Conservation (phyloP, 2,329 filamentous ascomycete genomes). For the Fusarium redolens region DNA sequence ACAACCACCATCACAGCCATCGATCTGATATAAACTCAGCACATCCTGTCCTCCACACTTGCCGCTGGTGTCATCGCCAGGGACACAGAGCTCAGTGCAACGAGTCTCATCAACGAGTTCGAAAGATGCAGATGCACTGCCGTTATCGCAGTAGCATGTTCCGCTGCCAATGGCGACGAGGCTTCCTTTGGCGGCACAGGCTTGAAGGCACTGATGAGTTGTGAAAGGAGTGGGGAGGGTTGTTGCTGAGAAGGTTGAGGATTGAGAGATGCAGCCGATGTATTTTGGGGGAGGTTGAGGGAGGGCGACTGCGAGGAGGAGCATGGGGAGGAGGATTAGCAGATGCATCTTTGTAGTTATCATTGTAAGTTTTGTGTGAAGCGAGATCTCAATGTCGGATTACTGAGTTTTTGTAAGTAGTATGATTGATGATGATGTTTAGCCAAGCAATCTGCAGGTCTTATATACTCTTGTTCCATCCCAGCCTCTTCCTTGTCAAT, state of each 20-base stretch:
- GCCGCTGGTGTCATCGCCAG: slow-evolving; percentile 25
- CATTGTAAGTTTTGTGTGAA: background rate
- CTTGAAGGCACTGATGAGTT: slow-evolving; percentile 13
- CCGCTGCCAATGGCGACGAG: slow-evolving; percentile 40
- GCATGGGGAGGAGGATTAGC: slow-evolving; percentile 33
- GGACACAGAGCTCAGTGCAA: slow-evolving; percentile 38
- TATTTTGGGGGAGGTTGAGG: slow-evolving; percentile 36
- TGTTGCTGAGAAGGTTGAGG: slow-evolving; percentile 29
- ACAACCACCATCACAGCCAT: background rate
- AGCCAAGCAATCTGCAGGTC: background rate
- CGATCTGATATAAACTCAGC: slow-evolving; percentile 29
- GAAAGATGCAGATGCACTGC: slow-evolving; percentile 1
- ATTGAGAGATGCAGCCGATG: slow-evolving; percentile 45
- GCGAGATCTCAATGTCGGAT: accelerated
- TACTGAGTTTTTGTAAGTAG: background rate
- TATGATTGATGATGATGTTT: background rate
- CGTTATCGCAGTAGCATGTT: slow-evolving; percentile 41
- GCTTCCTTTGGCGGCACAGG: slow-evolving; percentile 20
- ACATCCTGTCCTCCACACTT: slow-evolving; percentile 42
- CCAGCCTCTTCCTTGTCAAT: background rate
- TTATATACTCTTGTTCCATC: slow-evolving; percentile 10
- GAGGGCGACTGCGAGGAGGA: slow-evolving; percentile 35
- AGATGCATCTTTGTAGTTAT: slow-evolving; percentile 13
- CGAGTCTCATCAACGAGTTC: slow-evolving; percentile 30
- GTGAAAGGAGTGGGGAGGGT: slow-evolving; percentile 31